phyloP scores from a whole-genome alignment of 257 asterid genomes.

The Salvia miltiorrhiza region DNA sequence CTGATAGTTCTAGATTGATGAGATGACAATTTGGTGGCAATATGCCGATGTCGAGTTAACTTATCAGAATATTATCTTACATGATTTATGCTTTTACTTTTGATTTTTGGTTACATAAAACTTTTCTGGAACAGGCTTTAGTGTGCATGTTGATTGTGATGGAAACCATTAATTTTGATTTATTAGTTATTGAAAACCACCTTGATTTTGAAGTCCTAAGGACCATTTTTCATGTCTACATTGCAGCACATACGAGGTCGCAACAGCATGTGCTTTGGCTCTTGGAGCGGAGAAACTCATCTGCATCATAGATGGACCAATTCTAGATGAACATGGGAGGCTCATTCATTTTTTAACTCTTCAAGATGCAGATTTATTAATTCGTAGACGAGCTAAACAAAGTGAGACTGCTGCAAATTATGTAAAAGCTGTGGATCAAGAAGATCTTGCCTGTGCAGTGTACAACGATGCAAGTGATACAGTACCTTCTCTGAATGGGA shows the following conservation, averaged over 20 bases:
- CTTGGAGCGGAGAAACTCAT: slow-evolving; percentile 88
- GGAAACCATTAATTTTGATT: background rate
- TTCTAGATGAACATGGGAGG: slow-evolving; percentile 68
- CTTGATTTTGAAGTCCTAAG: background rate
- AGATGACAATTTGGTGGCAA: slow-evolving; percentile 7
- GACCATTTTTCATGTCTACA: slow-evolving; percentile 17
- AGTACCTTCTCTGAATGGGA: slow-evolving; percentile 34
- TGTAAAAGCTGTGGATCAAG: slow-evolving; percentile 76
- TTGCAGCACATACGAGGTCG: slow-evolving; percentile 92
- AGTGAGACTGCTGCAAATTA: slow-evolving; percentile 89
- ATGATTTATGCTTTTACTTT: background rate
- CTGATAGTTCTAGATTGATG: background rate
- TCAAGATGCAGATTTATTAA: slow-evolving; percentile 73
- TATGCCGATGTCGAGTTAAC: background rate
- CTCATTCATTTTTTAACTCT: slow-evolving; percentile 79
- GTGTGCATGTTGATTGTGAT: background rate
- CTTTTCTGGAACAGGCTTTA: background rate
- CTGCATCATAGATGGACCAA: slow-evolving; percentile 88
- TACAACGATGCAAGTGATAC: slow-evolving; percentile 31
- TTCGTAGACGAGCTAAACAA: slow-evolving; percentile 76
- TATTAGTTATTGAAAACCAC: background rate
- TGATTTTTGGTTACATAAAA: background rate
- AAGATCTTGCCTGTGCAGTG: slow-evolving; percentile 36
- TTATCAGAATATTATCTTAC: background rate
- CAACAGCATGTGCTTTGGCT: slow-evolving; percentile 96